These are phyloP conservation scores for Euphorbia peplus DNA, from an alignment of 345 rosid genomes.

Conservation along the genomic window DNA sequence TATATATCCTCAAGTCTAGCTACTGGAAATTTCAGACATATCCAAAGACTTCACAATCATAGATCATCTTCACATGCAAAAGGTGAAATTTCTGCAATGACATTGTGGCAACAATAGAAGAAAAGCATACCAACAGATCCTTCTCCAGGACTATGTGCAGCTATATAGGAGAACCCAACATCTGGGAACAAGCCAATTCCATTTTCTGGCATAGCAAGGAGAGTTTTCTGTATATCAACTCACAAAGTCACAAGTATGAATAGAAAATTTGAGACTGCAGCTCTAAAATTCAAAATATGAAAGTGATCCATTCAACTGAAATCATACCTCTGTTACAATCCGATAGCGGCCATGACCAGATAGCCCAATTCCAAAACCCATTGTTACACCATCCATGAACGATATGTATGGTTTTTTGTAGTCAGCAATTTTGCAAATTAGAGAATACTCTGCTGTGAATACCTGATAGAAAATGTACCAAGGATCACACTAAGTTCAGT, in stretches of 20 bases:
- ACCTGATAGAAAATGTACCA: conserved; percentile 43
- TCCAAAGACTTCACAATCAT: not conserved
- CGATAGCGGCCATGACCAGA: conserved; percentile 93
- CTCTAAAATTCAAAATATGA: not conserved
- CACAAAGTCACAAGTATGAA: conserved; percentile 17
- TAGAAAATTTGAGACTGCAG: not conserved
- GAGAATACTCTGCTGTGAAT: conserved; percentile 76
- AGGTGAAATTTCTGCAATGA: not conserved
- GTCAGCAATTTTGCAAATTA: conserved; percentile 83
- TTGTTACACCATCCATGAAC: conserved; percentile 91
- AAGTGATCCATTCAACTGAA: conserved; percentile 2
- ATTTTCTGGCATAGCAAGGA: conserved; percentile 98
- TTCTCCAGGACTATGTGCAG: conserved; percentile 87
- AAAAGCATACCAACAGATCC: conserved; percentile 77
- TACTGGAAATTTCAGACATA: not conserved
- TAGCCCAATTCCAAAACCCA: conserved; percentile 94
- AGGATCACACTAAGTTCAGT: conserved; percentile 3
- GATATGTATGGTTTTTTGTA: conserved; percentile 85
- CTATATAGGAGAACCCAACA: conserved; percentile 89
- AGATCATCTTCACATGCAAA: not conserved
- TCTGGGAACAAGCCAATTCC: conserved; percentile 97
- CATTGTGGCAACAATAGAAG: not conserved
- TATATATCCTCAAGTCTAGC: not conserved
- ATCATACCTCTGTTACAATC: conserved; percentile 75
- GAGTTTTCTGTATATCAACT: conserved; percentile 45